phyloP scores from a whole-genome alignment of 2,329 filamentous ascomycete species.

The Cordyceps farinosa region DNA sequence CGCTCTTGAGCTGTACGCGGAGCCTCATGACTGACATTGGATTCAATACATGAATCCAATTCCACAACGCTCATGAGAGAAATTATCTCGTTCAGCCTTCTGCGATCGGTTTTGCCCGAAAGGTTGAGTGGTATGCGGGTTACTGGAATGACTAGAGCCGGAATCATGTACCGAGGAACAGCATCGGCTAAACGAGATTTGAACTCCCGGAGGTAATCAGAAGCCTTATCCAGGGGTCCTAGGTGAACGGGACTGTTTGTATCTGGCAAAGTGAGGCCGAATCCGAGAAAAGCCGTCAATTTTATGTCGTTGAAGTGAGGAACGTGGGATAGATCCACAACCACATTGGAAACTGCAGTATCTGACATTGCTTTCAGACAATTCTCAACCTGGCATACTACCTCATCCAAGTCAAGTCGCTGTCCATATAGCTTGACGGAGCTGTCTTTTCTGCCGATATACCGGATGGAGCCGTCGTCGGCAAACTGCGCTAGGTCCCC shows the following conservation, averaged over 20 bases:
- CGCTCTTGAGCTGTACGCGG: background rate
- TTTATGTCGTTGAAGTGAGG: background rate
- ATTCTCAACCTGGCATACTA: conserved; percentile 19
- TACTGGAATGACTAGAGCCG: background rate
- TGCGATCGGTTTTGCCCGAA: conserved; percentile 1
- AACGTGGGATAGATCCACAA: background rate
- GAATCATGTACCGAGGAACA: background rate
- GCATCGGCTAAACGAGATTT: background rate
- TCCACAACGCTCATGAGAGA: background rate
- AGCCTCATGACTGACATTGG: background rate
- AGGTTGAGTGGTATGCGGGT: conserved; percentile 3
- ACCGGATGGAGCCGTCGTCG: conserved; percentile 32
- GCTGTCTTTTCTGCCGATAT: conserved; percentile 48
- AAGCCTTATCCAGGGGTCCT: background rate
- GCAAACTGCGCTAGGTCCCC: conserved; percentile 45
- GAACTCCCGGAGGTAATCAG: background rate
- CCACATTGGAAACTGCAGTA: background rate
- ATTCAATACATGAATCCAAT: background rate
- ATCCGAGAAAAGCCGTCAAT: background rate
- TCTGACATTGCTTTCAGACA: background rate
- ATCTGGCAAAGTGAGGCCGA: background rate
- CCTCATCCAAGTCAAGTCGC: conserved; percentile 41
- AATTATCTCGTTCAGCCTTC: background rate
- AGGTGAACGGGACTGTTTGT: background rate
- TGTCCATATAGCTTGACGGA: conserved; percentile 56